Evolutionary conservation across 768 basidiomycete species (phyloP), one percentile per base, ranked within the genome.

Genomic region (Mycena vitilis): DNA sequence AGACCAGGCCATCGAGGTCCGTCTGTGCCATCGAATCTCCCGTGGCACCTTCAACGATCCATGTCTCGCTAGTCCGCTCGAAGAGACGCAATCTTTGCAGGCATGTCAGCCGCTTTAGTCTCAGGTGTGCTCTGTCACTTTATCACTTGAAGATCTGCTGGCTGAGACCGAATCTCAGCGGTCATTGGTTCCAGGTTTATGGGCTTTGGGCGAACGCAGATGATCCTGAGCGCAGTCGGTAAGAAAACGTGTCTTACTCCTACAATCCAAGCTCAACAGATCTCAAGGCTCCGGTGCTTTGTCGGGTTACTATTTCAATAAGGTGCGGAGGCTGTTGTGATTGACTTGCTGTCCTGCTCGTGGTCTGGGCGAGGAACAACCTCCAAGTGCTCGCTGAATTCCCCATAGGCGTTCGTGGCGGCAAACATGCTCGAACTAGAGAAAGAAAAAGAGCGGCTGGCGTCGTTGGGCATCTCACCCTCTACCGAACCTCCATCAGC

Each of bases 181-280:
- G 69, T 71, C 36, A 60, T 71, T 1, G 69, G 69, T 13, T 71
- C 69, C 13, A 20, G 54, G 48, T 71, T 71, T 58, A 71, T 71
- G 69, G 57, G 65, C 8, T 66, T 71, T 22, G 63, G 63, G 1
- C 65, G 69, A 4, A 60, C 55, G 16, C 60, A 71, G 51, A 71
- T 71, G 69, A 53, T 71, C 6, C 25, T 66, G 5, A 66, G 69
- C 45, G 69, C 55, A 12, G 23, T 66, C 11, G 69, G 69, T 63
- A 42, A 47, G 60, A 30, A n/a, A 59, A 36, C 6, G 8, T 8
- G 16, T 45, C 12, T 59, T 0, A 22, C 15, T 13, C 3, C 4
- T 23, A 13, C 15, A 40, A 2, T 16, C 15, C 34, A 9, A 30
- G 18, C 12, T 47, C 15, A 48, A 6, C 44, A 30, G 30, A 30